Base-by-base conservation (phyloP, 1,139 yeast genomes). In the Trichomonascaceae sp. region DNA sequence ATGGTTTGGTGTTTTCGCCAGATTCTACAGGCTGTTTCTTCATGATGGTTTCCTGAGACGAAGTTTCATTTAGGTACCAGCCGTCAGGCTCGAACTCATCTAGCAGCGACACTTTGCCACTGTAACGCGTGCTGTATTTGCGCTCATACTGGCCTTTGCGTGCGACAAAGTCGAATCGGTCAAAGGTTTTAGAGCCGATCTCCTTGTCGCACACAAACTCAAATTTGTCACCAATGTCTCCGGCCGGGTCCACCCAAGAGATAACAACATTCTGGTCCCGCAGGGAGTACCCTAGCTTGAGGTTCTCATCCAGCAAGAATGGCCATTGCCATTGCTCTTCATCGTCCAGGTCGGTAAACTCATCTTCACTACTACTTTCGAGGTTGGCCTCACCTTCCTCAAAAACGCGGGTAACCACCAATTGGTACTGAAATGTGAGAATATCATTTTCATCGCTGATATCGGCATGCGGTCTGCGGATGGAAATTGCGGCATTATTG, bases 191-290 rank as follows among this genome's bases (percentile, higher is more conserved):
- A 3, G 60, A 48, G 20, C 76, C 65, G 5, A 77, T 71, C n/a
- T 67, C 66, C 31, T 69, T 69, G 41, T 76, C 84, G 36, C 85
- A 71, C 15, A 79, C 66, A 57, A 84, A 87, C 55, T 84, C 93
- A 56, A 79, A 85, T 40, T 67, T 61, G 51, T 87, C 97, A 13
- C 87, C 96, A n/a, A 66, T 64, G 46, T 84, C 95, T 20, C 94
- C 95, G 33, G 77, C 77, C 34, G 76, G 52, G 46, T 89, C 95
- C 17, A 62, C 63, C 98, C 98, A 89, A 1, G 76, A 65, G 29
- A 89, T 68, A 1, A 77, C 74, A 29, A 64, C 54, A 4, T 63
- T 56, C 5, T 67, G 71, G 5, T 64, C 63, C 27, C 57, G 51
- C 29, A 64, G 60, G 29, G 51, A 50, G 64, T 64, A 55, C 62